These are phyloP conservation scores for Dalechampia spathulata DNA, from an alignment of 441 rosid species.

Conservation along the genomic window DNA sequence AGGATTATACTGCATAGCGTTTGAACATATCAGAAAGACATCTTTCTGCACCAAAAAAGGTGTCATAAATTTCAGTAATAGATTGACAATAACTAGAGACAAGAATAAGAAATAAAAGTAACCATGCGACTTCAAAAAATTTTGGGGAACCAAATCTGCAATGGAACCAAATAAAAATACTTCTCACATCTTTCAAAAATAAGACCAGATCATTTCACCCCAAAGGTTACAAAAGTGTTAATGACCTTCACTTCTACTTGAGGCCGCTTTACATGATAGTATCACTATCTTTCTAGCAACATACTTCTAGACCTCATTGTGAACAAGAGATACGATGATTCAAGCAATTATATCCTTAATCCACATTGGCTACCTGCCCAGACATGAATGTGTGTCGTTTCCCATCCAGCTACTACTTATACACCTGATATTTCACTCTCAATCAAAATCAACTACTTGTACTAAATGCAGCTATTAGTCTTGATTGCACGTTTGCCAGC, in stretches of 20 bases:
- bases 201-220: not conserved
- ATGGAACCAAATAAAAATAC: not conserved
- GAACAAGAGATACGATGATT: too few relatives aligned
- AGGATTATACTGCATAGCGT: slow-evolving; percentile 85
- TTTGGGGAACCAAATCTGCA: not conserved
- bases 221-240: not conserved
- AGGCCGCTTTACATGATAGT: not conserved
- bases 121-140: not conserved
- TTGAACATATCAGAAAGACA: slow-evolving; percentile 63
- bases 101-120: too few relatives aligned
- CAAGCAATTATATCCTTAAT: not conserved
- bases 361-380: not conserved
- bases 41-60: slow-evolving; percentile 51
- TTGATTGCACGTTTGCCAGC: not conserved
- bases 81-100: too few relatives aligned
- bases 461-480: not conserved
- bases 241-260: not conserved
- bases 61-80: not conserved
- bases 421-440: not conserved
- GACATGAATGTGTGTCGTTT: not conserved
- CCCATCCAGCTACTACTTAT: not conserved
- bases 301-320: not conserved
- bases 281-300: too few relatives aligned
- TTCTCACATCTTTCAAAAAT: not conserved
- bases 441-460: not conserved